Conservation (phyloP, 495 filamentous ascomycete genomes). For the Chaetomium tenue region DNA sequence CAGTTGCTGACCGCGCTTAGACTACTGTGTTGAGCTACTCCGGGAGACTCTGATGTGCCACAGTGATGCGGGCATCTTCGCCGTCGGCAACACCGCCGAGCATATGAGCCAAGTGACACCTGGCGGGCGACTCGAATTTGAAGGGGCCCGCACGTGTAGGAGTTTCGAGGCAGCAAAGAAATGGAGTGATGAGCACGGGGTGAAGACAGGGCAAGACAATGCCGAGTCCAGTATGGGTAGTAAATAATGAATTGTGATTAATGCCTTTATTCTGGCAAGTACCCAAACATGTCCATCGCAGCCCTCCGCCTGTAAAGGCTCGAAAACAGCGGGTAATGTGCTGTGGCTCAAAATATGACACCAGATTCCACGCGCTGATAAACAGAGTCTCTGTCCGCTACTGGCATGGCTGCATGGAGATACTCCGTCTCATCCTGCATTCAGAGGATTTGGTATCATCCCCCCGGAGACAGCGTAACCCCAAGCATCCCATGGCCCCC, state of each 20-base stretch:
- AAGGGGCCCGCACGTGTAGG: background rate
- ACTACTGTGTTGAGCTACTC: background rate
- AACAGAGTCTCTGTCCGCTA: background rate
- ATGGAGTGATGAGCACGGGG: background rate
- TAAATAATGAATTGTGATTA: background rate
- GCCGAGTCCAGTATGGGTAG: background rate
- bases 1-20: background rate
- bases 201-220: background rate
- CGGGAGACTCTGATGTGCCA: background rate
- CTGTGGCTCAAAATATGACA: background rate
- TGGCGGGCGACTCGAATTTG: background rate
- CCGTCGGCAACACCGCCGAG: background rate
- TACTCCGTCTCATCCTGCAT: background rate
- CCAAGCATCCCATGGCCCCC: background rate
- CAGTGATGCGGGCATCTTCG: background rate
- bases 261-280: background rate
- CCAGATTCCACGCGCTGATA: background rate
- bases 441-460: background rate
- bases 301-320: too few relatives aligned
- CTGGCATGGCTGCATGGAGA: background rate
- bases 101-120: background rate
- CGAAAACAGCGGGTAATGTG: background rate
- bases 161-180: background rate
- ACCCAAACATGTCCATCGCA: background rate
- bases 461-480: background rate